Conservation (phyloP, 306 rosid species). For the Adenanthera pavonina region DNA sequence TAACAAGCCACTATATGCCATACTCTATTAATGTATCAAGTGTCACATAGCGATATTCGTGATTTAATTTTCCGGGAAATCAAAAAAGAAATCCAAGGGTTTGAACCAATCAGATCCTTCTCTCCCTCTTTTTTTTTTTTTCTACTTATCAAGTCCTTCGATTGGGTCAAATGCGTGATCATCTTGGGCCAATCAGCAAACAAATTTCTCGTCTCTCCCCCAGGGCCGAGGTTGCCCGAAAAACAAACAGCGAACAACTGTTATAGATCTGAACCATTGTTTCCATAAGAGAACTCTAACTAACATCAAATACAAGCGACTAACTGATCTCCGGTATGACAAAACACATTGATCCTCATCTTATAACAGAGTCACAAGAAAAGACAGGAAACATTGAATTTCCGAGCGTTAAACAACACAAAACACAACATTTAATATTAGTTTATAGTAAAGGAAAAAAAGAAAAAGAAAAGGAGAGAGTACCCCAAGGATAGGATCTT, state of each 20-base stretch:
- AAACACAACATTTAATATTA: not conserved
- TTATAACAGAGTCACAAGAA: not conserved
- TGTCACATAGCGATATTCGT: not conserved
- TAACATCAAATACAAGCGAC: not conserved
- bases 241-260: not conserved
- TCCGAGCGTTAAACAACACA: not conserved
- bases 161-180: not conserved
- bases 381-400: not conserved
- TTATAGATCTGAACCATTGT: not conserved
- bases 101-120: not conserved
- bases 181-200: not conserved
- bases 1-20: constrained; percentile 19
- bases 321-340: not conserved
- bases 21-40: not conserved
- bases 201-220: not conserved
- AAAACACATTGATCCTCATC: not conserved
- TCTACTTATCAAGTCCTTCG: not conserved
- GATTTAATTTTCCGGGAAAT: not conserved
- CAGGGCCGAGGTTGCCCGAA: constrained; percentile 4
- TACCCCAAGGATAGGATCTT: constrained; percentile 99
- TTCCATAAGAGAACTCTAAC: not conserved
- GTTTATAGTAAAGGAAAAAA: not conserved
- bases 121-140: too few species aligned
- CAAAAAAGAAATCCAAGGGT: not conserved
- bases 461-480: not conserved